Percentiles rank a stretch among this genome's conserved stretches.
These are phyloP conservation scores for Boletellus ananas DNA, from an alignment of 768 basidiomycete genomes.

Conservation along the genomic window DNA sequence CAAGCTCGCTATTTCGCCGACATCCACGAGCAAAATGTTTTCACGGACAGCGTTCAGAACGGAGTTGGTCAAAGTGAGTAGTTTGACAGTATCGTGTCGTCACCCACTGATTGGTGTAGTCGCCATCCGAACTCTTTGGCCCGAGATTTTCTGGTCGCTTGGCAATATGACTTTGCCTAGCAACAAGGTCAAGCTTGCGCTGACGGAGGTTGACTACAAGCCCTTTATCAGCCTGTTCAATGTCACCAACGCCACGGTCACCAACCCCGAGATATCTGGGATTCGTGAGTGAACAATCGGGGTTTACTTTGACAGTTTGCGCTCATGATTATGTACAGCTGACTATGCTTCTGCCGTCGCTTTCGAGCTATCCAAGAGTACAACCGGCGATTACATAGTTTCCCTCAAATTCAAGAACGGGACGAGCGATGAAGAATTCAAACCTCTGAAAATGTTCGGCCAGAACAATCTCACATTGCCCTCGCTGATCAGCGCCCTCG, in stretches of 20 bases:
- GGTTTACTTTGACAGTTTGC: background rate
- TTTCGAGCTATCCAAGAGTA: constrained; percentile 62
- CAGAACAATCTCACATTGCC: constrained; percentile 22
- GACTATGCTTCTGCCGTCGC: constrained; percentile 70
- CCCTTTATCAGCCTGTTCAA: constrained; percentile 85
- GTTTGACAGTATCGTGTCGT: background rate
- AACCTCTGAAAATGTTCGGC: constrained; percentile 66
- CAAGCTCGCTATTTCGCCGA: constrained; percentile 73
- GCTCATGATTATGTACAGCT: constrained; percentile 39
- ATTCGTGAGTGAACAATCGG: constrained; percentile 51
- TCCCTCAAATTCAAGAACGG: constrained; percentile 84
- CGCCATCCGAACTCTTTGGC: constrained; percentile 72
- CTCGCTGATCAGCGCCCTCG: constrained; percentile 14
- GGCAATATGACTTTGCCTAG: constrained; percentile 71
- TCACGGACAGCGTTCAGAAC: constrained; percentile 53
- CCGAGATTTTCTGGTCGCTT: constrained; percentile 66
- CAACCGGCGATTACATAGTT: constrained; percentile 66
- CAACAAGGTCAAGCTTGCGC: constrained; percentile 71
- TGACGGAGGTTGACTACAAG: constrained; percentile 81
- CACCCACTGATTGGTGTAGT: constrained; percentile 41
- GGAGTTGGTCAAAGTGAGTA: constrained; percentile 74
- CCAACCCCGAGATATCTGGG: constrained; percentile 57
- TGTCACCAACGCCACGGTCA: constrained; percentile 59
- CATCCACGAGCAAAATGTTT: constrained; percentile 73
- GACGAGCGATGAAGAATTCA: constrained; percentile 49